Base-by-base conservation (phyloP, 768 basidiomycete species). In the Tricholomella constricta region DNA sequence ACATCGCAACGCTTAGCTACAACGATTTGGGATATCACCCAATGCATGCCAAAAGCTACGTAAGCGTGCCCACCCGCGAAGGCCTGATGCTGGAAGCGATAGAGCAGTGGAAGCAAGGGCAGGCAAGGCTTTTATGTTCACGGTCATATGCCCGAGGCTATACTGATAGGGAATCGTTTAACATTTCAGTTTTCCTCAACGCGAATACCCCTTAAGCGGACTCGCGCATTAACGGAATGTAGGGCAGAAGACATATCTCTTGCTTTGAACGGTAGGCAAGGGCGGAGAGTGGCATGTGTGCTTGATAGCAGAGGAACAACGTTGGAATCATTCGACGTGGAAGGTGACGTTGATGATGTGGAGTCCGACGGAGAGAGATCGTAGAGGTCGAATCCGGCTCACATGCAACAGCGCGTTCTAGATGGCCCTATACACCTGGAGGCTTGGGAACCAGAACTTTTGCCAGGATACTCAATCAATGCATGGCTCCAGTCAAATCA, bases 261-360 rank as follows among this genome's bases (percentile, higher is more conserved):
- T 61, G 83, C 87, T 47, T 76, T 90, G 65, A 93, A 93, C 65
- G 90, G 91, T 57, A 76, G 85, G 66, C 73, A 69, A 8, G 88
- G 88, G 50, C 84, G 90, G 63, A 75, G 88, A 62, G 84, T 91
- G 46, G 88, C 83, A 6, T 89, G 90, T 67, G 79, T 91, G 51
- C 67, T 91, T 65, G 88, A 88, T 66, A 71, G 69, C 52, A 74
- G 75, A 48, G 89, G 88, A 58, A 77, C 73, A 57, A 72, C 70
- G 52, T 65, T 92, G 78, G 88, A 92, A 72, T 77, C 85, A 40
- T 73, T 91, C 62, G 90, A 92, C 76, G 75, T 92, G 72, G 90
- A 89, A 74, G 86, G 78, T 50, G 84, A 84, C 57, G 82, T 70
- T 58, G 84, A 82, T 62, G 77, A 78, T 60, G 65, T 65, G 65